phyloP scores from a whole-genome alignment of 257 asterid species.

The Sherardia arvensis region DNA sequence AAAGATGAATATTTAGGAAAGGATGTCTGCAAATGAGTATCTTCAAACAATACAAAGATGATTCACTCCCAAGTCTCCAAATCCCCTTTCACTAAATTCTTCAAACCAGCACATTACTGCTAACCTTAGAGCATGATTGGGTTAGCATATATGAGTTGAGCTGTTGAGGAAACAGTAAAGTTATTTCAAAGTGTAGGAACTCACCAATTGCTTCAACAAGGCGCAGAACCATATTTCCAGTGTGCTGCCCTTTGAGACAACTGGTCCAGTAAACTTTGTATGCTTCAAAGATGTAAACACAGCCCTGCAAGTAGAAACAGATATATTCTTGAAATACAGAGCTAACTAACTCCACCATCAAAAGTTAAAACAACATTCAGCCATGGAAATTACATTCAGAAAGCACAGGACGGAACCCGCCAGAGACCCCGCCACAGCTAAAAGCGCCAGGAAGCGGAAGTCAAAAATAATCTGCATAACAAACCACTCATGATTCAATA shows the following conservation, averaged over 20 bases:
- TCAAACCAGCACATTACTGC: not conserved
- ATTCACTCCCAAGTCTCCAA: not conserved
- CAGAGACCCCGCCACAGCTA: slow-evolving; percentile 75
- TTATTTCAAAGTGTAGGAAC: slow-evolving; percentile 14
- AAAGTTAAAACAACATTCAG: no score
- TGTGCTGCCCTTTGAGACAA: slow-evolving; percentile 75
- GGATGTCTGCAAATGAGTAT: not conserved
- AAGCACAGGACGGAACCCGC: slow-evolving; percentile 92
- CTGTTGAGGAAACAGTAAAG: not conserved
- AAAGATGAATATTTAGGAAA: not conserved
- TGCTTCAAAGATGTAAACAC: slow-evolving; percentile 79
- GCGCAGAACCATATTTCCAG: slow-evolving; percentile 84
- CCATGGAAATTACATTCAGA: slow-evolving; percentile 57
- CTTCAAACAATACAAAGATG: not conserved
- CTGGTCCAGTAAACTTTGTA: slow-evolving; percentile 85
- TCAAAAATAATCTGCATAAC: slow-evolving; percentile 60
- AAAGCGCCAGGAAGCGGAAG: slow-evolving; percentile 80
- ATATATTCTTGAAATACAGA: not conserved
- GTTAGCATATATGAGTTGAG: no score
- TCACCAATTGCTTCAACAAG: slow-evolving; percentile 94
- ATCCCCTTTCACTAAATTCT: slow-evolving; percentile 1
- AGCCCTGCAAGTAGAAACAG: slow-evolving; percentile 47
- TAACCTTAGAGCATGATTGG: not conserved
- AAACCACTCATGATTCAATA: no score
- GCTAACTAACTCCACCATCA: slow-evolving; percentile 1